Conservation (phyloP, 495 filamentous ascomycete genomes). For the Aspergillus hancockii region DNA sequence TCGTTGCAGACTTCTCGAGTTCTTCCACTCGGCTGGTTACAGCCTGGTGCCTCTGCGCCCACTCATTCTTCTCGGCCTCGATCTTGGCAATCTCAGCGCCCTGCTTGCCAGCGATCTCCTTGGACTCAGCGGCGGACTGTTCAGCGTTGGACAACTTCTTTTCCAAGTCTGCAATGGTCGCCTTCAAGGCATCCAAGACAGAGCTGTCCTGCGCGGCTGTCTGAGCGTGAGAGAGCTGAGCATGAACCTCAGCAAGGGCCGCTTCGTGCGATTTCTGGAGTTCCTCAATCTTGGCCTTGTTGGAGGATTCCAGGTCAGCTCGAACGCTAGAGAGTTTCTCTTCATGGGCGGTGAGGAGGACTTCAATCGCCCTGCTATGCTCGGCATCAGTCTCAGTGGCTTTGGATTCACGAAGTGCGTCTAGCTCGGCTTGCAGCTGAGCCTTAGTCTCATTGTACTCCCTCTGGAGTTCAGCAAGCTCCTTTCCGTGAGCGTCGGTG, state of each 20-base stretch:
- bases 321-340: slow-evolving; percentile 38
- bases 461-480: slow-evolving; percentile 38
- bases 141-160: slow-evolving; percentile 39
- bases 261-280: slow-evolving; percentile 42
- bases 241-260: slow-evolving; percentile 31
- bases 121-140: slow-evolving; percentile 31
- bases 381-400: slow-evolving; percentile 42
- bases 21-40: slow-evolving; percentile 31
- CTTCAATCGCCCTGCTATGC: slow-evolving; percentile 46
- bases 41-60: slow-evolving; percentile 35
- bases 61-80: slow-evolving; percentile 35
- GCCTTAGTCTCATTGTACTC: slow-evolving; percentile 36
- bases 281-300: slow-evolving; percentile 40
- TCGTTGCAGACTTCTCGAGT: slow-evolving; percentile 34
- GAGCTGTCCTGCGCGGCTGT: slow-evolving; percentile 42
- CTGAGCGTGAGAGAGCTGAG: slow-evolving; percentile 40
- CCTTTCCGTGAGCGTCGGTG: slow-evolving; percentile 32
- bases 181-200: slow-evolving; percentile 36
- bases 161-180: slow-evolving; percentile 39
- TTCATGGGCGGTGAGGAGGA: slow-evolving; percentile 47
- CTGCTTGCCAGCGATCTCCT: slow-evolving; percentile 36
- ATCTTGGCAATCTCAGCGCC: slow-evolving; percentile 32
- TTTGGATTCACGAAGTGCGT: slow-evolving; percentile 33
- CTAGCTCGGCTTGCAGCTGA: slow-evolving; percentile 37
- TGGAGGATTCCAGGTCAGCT: slow-evolving; percentile 38